These are phyloP conservation scores for Seminavis robusta DNA, from an alignment of 108 stramenopile species.

Conservation along the genomic window DNA sequence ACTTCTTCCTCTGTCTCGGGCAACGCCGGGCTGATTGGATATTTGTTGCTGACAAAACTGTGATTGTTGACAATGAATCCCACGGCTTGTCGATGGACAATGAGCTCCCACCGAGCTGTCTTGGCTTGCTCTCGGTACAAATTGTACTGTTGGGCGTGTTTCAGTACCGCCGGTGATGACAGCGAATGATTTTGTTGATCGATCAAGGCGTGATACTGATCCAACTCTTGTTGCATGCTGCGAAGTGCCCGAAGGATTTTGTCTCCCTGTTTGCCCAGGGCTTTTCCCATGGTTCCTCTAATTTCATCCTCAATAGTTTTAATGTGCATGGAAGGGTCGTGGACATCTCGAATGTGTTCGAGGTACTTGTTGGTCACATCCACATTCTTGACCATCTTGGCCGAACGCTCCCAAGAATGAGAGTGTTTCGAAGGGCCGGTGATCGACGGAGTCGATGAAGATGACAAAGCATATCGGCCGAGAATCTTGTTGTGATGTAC, in stretches of 20 bases:
- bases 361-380: conserved; percentile 55
- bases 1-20: conserved; percentile 17
- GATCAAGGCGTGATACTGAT: conserved; percentile 23
- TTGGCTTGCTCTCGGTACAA: conserved; percentile 54
- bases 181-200: neutral
- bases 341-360: conserved; percentile 57
- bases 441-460: too few species aligned
- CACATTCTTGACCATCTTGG: conserved; percentile 63
- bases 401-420: conserved; percentile 74
- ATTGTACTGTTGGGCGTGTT: conserved; percentile 55
- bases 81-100: conserved; percentile 83
- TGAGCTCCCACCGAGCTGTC: conserved; percentile 74
- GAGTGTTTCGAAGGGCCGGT: too few species aligned
- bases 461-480: too few species aligned
- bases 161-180: conserved; percentile 14
- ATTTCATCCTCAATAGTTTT: conserved; percentile 84
- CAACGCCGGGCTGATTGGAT: conserved; percentile 61
- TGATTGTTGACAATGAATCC: conserved; percentile 82
- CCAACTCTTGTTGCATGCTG: conserved; percentile 42
- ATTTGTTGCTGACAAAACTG: conserved; percentile 54
- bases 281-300: conserved; percentile 73
- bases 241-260: conserved; percentile 51
- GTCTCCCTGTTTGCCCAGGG: conserved; percentile 70
- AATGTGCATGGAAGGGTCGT: conserved; percentile 70
- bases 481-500: too few species aligned